phyloP scores from a whole-genome alignment of 306 rosid genomes.

The Luffa acutangula region DNA sequence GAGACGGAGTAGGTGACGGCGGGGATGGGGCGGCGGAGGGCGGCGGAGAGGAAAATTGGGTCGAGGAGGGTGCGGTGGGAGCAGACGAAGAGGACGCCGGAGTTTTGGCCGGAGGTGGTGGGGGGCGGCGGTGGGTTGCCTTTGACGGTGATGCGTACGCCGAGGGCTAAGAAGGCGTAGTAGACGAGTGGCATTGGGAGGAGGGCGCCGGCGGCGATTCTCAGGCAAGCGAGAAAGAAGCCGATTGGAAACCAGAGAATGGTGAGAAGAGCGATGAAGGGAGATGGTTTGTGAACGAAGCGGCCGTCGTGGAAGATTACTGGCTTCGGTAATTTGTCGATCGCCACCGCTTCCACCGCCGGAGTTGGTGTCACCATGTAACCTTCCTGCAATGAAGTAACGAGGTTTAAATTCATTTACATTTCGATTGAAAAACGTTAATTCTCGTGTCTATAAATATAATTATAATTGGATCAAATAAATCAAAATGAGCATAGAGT shows the following conservation, averaged over 20 bases:
- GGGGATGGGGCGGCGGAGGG: conserved; percentile 63
- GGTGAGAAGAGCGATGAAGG: conserved; percentile 42
- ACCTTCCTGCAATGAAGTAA: conserved; percentile 33
- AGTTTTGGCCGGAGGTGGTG: conserved; percentile 15
- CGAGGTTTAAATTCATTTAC: neutral
- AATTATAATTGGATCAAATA: no score
- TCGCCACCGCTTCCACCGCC: conserved; percentile 32
- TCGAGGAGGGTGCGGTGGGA: conserved; percentile 76
- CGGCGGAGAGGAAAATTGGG: conserved; percentile 70
- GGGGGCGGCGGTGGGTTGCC: conserved; percentile 56
- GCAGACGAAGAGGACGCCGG: conserved; percentile 63
- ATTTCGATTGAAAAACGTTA: no score
- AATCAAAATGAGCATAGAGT: no score
- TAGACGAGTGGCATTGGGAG: conserved; percentile 67
- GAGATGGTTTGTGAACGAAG: conserved; percentile 58
- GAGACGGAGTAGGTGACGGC: conserved; percentile 72
- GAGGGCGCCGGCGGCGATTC: conserved; percentile 57
- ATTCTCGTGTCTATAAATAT: no score
- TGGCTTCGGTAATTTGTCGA: conserved; percentile 58
- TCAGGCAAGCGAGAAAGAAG: conserved; percentile 49
- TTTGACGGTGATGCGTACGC: conserved; percentile 53
- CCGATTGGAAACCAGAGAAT: conserved; percentile 70
- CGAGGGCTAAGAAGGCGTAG: conserved; percentile 59
- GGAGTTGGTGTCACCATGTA: conserved; percentile 44
- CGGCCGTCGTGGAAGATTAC: conserved; percentile 84